phyloP scores from a whole-genome alignment of 345 rosid species.

The Eucalyptus regnans region DNA sequence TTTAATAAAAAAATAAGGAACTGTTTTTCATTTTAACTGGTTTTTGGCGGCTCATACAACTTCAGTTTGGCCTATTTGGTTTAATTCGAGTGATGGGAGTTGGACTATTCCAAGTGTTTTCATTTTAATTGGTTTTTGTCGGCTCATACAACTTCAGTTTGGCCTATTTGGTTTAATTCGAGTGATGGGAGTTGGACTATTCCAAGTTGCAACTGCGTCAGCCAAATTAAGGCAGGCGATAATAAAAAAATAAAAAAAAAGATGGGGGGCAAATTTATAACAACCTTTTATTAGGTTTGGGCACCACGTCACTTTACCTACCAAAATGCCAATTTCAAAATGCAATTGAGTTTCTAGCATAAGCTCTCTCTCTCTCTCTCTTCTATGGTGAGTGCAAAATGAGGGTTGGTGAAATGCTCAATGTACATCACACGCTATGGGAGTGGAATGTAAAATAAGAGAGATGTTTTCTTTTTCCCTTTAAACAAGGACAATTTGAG shows the following conservation, averaged over 20 bases:
- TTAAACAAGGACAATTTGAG: not conserved
- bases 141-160: not conserved
- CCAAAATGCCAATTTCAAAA: not conserved
- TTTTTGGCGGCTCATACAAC: not conserved
- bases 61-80: not conserved
- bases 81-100: not conserved
- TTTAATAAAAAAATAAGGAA: not conserved
- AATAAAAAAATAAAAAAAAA: not conserved
- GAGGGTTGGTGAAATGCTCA: not conserved
- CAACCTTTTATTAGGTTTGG: not conserved
- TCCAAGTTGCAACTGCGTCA: not conserved
- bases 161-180: not conserved
- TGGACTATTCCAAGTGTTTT: not conserved
- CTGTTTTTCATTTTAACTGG: not conserved
- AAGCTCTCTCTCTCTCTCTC: not conserved
- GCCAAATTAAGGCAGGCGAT: not conserved
- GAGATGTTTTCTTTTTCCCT: not conserved
- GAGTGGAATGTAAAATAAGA: not conserved
- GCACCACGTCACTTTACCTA: not conserved
- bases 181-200: not conserved
- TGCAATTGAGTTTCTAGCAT: not conserved
- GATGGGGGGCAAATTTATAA: not conserved
- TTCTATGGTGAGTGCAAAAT: not conserved
- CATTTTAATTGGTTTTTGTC: not conserved
- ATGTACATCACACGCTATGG: not conserved